Evolutionary conservation across 805 yeast species (phyloP).

Genomic region (Scheffersomyces stipitis): DNA sequence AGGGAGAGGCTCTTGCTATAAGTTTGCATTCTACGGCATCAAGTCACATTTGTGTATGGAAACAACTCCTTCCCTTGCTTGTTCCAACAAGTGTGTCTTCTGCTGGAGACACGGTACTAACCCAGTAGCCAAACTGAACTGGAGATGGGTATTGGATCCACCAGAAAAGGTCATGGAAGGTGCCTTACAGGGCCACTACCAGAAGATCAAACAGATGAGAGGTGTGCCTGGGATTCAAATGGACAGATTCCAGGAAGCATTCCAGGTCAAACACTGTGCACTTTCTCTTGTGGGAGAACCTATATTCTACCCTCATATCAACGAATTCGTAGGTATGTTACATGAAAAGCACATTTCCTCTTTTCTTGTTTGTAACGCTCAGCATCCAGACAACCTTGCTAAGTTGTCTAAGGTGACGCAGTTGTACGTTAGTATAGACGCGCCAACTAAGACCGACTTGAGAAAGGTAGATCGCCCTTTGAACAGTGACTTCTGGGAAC

Average conservation of each 20-base stretch:
- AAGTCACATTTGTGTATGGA: conserved; percentile 93
- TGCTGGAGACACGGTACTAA: conserved; percentile 98
- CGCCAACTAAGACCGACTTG: conserved; percentile 79
- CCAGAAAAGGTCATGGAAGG: conserved; percentile 84
- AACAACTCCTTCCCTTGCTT: conserved; percentile 88
- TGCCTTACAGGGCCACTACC: conserved; percentile 85
- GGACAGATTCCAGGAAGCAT: conserved; percentile 88
- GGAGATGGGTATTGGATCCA: conserved; percentile 95
- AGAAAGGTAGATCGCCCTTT: conserved; percentile 86
- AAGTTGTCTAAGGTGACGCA: conserved; percentile 79
- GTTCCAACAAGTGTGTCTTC: conserved; percentile 93
- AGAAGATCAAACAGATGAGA: conserved; percentile 89
- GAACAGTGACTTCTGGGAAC: conserved; percentile 90
- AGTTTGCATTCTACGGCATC: conserved; percentile 89
- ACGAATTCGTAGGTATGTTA: conserved; percentile 75
- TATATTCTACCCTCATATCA: conserved; percentile 87
- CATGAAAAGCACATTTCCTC: conserved; percentile 81
- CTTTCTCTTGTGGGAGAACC: conserved; percentile 93
- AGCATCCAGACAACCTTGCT: conserved; percentile 83
- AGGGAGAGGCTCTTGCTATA: conserved; percentile 93
- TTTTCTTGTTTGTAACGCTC: conserved; percentile 92
- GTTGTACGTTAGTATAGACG: conserved; percentile 89
- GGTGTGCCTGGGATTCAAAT: conserved; percentile 94
- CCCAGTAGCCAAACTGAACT: conserved; percentile 86
- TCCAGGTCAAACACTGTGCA: conserved; percentile 87